Conservation (phyloP, 2,329 filamentous ascomycete genomes). For the Talaromyces sp. region DNA sequence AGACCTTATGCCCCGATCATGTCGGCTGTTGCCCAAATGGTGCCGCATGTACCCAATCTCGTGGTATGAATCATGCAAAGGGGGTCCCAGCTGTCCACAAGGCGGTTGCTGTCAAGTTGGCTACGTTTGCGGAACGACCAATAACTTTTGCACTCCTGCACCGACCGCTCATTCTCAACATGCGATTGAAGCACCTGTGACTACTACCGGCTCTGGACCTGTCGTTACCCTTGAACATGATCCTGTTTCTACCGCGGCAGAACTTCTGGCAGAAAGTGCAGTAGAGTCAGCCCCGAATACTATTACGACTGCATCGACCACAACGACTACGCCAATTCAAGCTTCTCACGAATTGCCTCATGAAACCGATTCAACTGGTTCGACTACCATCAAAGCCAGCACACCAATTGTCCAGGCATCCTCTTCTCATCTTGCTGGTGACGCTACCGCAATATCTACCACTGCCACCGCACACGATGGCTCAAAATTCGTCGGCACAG, state of each 20-base stretch:
- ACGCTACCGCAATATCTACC: not conserved
- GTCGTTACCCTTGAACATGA: not conserved
- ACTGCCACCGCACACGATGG: not conserved
- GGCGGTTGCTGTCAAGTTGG: conserved; percentile 17
- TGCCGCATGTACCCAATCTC: conserved; percentile 16
- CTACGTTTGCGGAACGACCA: conserved; percentile 14
- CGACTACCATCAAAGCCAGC: not conserved
- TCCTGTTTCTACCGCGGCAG: not conserved
- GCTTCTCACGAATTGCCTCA: not conserved
- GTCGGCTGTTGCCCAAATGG: conserved; percentile 16
- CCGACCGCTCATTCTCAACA: not conserved
- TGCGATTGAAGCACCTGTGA: not conserved
- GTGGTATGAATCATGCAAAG: conserved; percentile 7
- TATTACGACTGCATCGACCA: not conserved
- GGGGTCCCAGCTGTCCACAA: conserved; percentile 11
- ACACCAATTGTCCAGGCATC: not conserved
- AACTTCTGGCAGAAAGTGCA: not conserved
- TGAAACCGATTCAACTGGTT: not conserved
- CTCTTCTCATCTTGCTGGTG: not conserved
- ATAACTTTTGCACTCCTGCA: conserved; percentile 16
- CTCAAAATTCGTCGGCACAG: not conserved
- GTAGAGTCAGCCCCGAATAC: not conserved
- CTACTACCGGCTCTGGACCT: not conserved
- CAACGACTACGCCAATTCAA: not conserved
- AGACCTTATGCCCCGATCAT: conserved; percentile 13